Base-by-base conservation (phyloP, 179 eudicot genomes). In the Spinacia oleracea region DNA sequence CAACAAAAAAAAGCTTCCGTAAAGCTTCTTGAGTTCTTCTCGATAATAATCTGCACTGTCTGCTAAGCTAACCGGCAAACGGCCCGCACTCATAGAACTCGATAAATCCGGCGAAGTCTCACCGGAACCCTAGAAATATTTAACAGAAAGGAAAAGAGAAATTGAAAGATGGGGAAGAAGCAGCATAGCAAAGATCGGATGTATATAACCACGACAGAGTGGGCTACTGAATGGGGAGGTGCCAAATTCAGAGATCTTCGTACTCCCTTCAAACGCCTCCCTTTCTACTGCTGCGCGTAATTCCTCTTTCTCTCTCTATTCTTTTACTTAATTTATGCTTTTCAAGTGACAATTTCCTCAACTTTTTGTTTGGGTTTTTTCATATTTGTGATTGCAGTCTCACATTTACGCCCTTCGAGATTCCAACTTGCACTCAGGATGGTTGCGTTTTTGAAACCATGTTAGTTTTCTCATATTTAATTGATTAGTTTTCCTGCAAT, bases 161-260 rank as follows among this genome's bases (percentile, higher is more conserved):
- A 38, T 1, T 18, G 6, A 72, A 76, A 81, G 38, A 95, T 96
- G 99, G 98, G 99, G 97, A 96, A 96, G 89, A 96, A 96, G 69
- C 99, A 96, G 79, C 99, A 96, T 83, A 96, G 99, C 84, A 96
- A 96, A 70, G 98, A 96, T 81, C 91, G 99, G 0, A 93, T 96
- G 98, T 96, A 76, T 88, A 87, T 96, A 0, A 96, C 99, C 7
- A 91, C 84, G 81, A 96, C 99, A 12, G 99, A 96, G 76, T 96
- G 98, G 99, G 99, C 99, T 62, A 96, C 99, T 72, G 99, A 96
- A 81, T 96, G 99, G 99, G 99, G 99, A 75, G 99, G 99, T 58
- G 97, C 97, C 73, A 96, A 96, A 66, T 87, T 94, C 73, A 93
- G 89, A 67, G 89, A 90, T 56, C 32, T 80, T 74, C 86, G 87